Conservation (phyloP, 306 rosid genomes). For the Mucuna pruriens region DNA sequence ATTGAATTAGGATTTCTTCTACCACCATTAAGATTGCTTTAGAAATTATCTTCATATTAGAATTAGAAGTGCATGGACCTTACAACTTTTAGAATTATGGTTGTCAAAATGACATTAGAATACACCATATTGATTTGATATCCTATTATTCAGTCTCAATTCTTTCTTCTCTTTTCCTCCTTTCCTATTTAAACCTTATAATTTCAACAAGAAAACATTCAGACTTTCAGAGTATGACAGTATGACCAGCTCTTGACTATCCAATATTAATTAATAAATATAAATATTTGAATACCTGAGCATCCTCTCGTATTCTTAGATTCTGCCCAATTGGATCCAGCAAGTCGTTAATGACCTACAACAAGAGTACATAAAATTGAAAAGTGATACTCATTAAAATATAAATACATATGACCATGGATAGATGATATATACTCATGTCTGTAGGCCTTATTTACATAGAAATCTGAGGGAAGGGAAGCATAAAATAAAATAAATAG, state of each 20-base stretch:
- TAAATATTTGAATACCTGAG: constrained; percentile 78
- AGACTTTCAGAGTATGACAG: neutral
- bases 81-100: too few relatives aligned
- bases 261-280: constrained; percentile 29
- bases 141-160: too few relatives aligned
- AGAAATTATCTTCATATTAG: neutral
- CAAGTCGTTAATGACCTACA: constrained; percentile 82
- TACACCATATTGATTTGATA: too few relatives aligned
- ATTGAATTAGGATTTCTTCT: neutral
- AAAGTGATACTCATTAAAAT: neutral
- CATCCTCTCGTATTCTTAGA: constrained; percentile 79
- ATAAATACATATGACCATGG: neutral
- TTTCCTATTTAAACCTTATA: too few relatives aligned
- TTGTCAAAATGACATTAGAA: too few relatives aligned
- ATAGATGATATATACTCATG: neutral
- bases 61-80: too few relatives aligned
- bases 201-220: constrained; percentile 13
- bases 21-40: neutral
- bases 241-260: constrained; percentile 11
- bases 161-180: too few relatives aligned
- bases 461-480: neutral
- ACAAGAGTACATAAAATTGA: constrained; percentile 15
- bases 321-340: constrained; percentile 84
- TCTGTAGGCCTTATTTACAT: too few relatives aligned
- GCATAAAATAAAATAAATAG: neutral